Base-by-base conservation (phyloP, 2,329 filamentous ascomycete genomes). In the Chalaropsis ovoidea region DNA sequence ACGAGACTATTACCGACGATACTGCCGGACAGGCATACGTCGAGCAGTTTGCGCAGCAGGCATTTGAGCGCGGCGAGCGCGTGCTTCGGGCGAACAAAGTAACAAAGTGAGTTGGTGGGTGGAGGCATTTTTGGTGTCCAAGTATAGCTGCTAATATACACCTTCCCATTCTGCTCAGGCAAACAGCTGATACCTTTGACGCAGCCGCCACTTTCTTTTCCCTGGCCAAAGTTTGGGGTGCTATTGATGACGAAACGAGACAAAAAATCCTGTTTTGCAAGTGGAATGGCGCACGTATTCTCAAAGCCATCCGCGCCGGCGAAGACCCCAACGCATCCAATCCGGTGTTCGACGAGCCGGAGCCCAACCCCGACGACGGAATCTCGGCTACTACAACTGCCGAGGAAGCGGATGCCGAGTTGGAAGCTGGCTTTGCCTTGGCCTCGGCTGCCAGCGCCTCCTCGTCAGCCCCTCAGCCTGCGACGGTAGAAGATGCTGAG, bases 211-310 rank as follows among this genome's bases (percentile, higher is more conserved):
- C 91, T 0, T 97, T 99, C 74, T 86, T 97, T 72, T 90, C 96
- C 70, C 80, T 97, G 4, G 82, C 90, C 65, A 86, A 86, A 69
- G 88, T 96, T 71, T 99, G 93, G 91, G 87, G 85, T 5, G 76
- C 83, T 0, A 77, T 86, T 11, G 89, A 95, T 42, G 76, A 82
- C 0, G 91, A 97, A 72, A 84, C 86, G 22, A 80, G 85, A 47
- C 84, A 90, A 65, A 97, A 96, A 79, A 90, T 93, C 76, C 96
- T 95, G 74, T 99, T 90, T 73, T 91, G 93, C 52, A 99, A 97
- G 75, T 99, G 90, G 82, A 95, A 97, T 74, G 92, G 93, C 1
- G 79, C 93, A 43, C 85, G 94, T 67, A 99, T 99, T 72, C 81
- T 89, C 17, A 96, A 90, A 76, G 94, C 94, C 11, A 82, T 96